phyloP scores from a whole-genome alignment of 768 basidiomycete genomes.

The Lactarius vividus region DNA sequence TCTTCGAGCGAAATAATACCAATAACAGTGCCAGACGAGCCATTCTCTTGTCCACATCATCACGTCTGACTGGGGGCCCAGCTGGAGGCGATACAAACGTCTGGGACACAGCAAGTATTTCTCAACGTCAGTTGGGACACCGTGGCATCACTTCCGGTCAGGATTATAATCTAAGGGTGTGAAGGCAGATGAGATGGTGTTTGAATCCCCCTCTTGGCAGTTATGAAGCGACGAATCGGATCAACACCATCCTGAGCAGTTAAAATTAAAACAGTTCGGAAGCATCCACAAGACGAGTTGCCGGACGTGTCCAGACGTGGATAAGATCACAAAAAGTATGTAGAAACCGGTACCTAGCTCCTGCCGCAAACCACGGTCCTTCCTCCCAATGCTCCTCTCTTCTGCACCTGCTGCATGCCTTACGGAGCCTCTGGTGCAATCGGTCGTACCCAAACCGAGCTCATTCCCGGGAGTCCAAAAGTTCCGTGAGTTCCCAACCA shows the following conservation, averaged over 20 bases:
- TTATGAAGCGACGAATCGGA: neutral
- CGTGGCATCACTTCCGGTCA: neutral
- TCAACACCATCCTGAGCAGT: neutral
- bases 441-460: conserved; percentile 88
- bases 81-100: neutral
- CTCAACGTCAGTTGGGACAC: neutral
- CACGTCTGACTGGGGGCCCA: neutral
- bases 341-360: conserved; percentile 36
- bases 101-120: neutral
- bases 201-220: neutral
- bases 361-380: conserved; percentile 41
- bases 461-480: conserved; percentile 89
- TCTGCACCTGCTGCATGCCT: conserved; percentile 64
- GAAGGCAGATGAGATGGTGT: neutral
- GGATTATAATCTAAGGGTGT: neutral
- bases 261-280: neutral
- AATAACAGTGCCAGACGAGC: no score
- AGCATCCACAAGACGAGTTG: neutral
- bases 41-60: neutral
- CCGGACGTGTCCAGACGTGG: no score
- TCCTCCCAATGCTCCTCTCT: conserved; percentile 38
- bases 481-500: conserved; percentile 78
- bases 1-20: neutral
- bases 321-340: neutral
- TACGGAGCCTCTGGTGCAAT: conserved; percentile 83